Conservation (phyloP, 768 basidiomycete species). For the Lactifluus subvellereus region DNA sequence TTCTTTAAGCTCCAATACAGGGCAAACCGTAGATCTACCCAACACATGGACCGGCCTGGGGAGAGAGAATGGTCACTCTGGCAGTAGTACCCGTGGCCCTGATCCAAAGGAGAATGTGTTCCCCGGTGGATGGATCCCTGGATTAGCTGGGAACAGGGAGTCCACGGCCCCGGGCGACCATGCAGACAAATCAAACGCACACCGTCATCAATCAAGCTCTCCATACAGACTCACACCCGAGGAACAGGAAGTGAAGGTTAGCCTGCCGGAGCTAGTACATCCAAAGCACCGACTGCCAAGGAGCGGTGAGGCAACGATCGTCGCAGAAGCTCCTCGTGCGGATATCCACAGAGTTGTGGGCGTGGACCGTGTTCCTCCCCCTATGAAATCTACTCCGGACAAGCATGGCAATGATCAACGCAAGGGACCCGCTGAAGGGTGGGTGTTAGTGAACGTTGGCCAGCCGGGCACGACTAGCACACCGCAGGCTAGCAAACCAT, state of each 20-base stretch:
- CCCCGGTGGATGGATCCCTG: conserved; percentile 27
- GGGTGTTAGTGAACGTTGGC: conserved; percentile 62
- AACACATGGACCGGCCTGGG: conserved; percentile 57
- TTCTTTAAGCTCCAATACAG: conserved; percentile 45
- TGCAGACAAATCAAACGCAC: neutral
- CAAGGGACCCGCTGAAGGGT: conserved; percentile 45
- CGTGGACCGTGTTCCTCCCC: neutral
- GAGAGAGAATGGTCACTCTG: conserved; percentile 23
- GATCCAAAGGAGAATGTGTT: conserved; percentile 8
- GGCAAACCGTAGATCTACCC: conserved; percentile 45
- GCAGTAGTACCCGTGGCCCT: conserved; percentile 1
- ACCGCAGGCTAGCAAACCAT: conserved; percentile 7
- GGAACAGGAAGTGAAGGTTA: conserved; percentile 38
- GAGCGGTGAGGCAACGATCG: conserved; percentile 60
- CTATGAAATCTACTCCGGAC: neutral
- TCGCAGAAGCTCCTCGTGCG: conserved; percentile 40
- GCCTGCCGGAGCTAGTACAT: conserved; percentile 46
- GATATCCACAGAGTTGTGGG: conserved; percentile 3
- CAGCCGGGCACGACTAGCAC: conserved; percentile 27
- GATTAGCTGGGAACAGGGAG: conserved; percentile 5
- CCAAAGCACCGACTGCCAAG: conserved; percentile 39
- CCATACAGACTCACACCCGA: neutral
- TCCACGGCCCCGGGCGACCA: neutral
- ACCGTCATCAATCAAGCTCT: neutral
- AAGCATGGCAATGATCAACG: neutral